phyloP scores from a whole-genome alignment of 129 eudicot genomes.

The Flaveria bidentis region DNA sequence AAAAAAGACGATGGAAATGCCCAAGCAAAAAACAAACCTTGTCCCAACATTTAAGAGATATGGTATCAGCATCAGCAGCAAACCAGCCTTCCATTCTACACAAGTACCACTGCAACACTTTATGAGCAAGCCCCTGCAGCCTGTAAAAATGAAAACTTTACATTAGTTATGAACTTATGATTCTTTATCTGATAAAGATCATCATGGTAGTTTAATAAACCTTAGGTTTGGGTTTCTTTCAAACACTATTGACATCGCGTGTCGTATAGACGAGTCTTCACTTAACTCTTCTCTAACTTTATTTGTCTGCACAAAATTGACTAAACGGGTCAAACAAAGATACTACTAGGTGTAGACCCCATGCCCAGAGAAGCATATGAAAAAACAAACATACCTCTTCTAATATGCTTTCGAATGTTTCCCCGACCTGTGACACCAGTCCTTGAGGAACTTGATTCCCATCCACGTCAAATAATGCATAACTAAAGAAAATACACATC shows the following conservation, averaged over 20 bases:
- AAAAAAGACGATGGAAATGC: not conserved
- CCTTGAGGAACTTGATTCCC: conserved; percentile 90
- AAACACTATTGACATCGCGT: conserved; percentile 75
- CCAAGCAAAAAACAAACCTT: conserved; percentile 41
- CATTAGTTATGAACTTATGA: not conserved
- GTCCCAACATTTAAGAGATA: conserved; percentile 94
- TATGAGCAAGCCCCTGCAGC: conserved; percentile 76
- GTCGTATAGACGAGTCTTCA: conserved; percentile 69
- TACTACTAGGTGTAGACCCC: not conserved
- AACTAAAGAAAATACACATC: conserved; percentile 47
- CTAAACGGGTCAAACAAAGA: not conserved
- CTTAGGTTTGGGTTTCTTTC: conserved; percentile 83
- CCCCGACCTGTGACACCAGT: conserved; percentile 77
- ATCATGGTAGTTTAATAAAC: conserved; percentile 31
- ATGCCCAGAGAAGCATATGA: too few relatives aligned
- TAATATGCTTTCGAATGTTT: conserved; percentile 69
- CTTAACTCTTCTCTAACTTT: conserved; percentile 61
- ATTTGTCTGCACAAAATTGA: conserved; percentile 58
- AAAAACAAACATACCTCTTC: conserved; percentile 60
- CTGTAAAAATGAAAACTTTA: conserved; percentile 28
- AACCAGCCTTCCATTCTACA: conserved; percentile 99
- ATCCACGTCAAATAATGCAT: conserved; percentile 77
- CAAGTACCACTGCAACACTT: conserved; percentile 96
- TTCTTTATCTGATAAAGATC: conserved; percentile 3
- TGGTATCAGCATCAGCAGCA: conserved; percentile 96